A percentile compares a stretch with the other conserved stretches of the same genome.
These are phyloP conservation scores for Moesziomyces globuligerus DNA, from an alignment of 1,284 basidiomycete genomes.

Conservation along the genomic window DNA sequence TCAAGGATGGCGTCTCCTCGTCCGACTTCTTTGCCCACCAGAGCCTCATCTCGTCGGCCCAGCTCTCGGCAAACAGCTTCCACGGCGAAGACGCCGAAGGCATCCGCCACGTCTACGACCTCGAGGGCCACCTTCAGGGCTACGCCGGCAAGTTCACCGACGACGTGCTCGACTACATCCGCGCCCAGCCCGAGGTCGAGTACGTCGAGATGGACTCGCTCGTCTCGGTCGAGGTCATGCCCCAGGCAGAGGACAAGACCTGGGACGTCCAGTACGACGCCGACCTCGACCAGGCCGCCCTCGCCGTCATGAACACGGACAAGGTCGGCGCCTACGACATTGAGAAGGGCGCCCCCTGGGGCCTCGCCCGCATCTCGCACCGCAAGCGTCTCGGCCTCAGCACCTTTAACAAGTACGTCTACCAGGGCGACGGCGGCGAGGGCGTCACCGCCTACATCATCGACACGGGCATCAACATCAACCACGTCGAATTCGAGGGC, in stretches of 20 bases:
- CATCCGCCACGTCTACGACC: conserved; percentile 62
- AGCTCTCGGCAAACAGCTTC: conserved; percentile 52
- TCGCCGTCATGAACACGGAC: conserved; percentile 60
- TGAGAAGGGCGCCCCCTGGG: conserved; percentile 90
- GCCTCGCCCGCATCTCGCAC: conserved; percentile 95
- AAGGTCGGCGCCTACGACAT: conserved; percentile 52
- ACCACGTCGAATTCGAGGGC: conserved; percentile 87
- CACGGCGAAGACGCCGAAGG: conserved; percentile 49
- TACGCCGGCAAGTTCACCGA: conserved; percentile 87
- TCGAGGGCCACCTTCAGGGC: conserved; percentile 72
- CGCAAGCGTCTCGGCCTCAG: conserved; percentile 79
- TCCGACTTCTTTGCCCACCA: conserved; percentile 58
- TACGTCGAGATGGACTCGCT: conserved; percentile 85
- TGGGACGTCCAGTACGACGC: conserved; percentile 71
- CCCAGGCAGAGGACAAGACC: conserved; percentile 55
- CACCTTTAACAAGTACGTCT: conserved; percentile 88
- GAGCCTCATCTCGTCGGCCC: conserved; percentile 47
- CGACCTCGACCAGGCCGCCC: conserved; percentile 73
- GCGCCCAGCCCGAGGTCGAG: conserved; percentile 87
- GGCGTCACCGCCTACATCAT: conserved; percentile 84
- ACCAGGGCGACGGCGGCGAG: conserved; percentile 79
- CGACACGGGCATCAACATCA: conserved; percentile 86
- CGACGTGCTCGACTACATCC: conserved; percentile 80
- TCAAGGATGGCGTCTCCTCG: conserved; percentile 60
- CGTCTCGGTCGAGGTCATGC: conserved; percentile 60